Percentiles rank a stretch among this genome's conserved stretches.
phyloP scores from a whole-genome alignment of 768 basidiomycete species.

The Chiua virens region DNA sequence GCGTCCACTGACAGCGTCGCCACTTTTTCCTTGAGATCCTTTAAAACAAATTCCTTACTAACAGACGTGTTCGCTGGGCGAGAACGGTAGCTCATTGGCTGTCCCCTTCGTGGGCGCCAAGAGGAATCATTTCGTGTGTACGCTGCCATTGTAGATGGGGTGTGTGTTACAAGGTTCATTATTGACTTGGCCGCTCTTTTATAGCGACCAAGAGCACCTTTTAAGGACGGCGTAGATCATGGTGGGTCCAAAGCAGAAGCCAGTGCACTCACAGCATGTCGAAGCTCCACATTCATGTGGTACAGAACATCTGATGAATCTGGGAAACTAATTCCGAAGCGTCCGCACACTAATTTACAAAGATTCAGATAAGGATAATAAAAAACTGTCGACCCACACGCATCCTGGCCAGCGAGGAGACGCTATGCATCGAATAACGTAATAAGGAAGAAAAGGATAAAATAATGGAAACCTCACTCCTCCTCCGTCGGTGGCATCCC shows the following conservation, averaged over 20 bases:
- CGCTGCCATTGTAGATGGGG: slow-evolving; percentile 18
- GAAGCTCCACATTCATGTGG: too few species aligned
- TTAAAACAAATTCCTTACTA: slow-evolving; percentile 15
- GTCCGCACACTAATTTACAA: slow-evolving; percentile 8
- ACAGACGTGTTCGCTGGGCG: not conserved
- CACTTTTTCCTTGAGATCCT: slow-evolving; percentile 19
- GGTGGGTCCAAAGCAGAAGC: too few species aligned
- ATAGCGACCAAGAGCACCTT: not conserved
- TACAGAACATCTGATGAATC: too few species aligned
- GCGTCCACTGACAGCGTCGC: slow-evolving; percentile 15
- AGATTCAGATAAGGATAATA: slow-evolving; percentile 25
- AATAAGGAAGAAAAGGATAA: not conserved
- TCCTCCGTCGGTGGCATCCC: slow-evolving; percentile 29
- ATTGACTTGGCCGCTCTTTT: not conserved
- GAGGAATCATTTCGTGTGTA: slow-evolving; percentile 3
- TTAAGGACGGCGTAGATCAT: too few species aligned
- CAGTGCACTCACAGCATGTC: too few species aligned
- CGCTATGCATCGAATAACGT: not conserved
- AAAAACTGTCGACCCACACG: not conserved
- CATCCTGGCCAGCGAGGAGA: slow-evolving; percentile 24
- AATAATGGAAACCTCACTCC: slow-evolving; percentile 12
- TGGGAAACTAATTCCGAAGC: too few species aligned
- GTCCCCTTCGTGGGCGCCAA: slow-evolving; percentile 17
- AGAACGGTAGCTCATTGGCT: not conserved
- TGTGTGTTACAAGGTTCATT: not conserved